These are phyloP conservation scores for Teratosphaeria destructans DNA, from an alignment of 2,329 filamentous ascomycete species.

Conservation along the genomic window DNA sequence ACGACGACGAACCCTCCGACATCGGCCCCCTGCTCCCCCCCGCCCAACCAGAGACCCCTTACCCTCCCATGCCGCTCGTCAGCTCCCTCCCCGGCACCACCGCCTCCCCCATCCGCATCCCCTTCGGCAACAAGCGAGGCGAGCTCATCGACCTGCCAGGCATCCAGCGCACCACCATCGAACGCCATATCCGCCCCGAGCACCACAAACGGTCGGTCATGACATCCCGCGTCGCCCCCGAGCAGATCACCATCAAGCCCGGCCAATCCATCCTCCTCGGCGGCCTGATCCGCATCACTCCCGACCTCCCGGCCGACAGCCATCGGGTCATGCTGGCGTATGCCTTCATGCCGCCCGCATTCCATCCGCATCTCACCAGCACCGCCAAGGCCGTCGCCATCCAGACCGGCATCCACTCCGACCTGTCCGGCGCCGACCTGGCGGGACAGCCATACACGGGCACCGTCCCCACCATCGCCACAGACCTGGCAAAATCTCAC, in stretches of 20 bases:
- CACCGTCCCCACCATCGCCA: slow-evolving; percentile 51
- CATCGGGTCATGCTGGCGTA: slow-evolving; percentile 61
- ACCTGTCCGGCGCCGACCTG: slow-evolving; percentile 5
- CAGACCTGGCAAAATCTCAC: slow-evolving; percentile 20
- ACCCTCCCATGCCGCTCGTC: slow-evolving; percentile 74
- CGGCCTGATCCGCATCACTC: slow-evolving; percentile 79
- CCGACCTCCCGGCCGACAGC: slow-evolving; percentile 42
- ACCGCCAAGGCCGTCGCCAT: slow-evolving; percentile 71
- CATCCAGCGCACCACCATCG: slow-evolving; percentile 62
- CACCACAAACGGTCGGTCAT: slow-evolving; percentile 64
- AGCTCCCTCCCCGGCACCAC: slow-evolving; percentile 86
- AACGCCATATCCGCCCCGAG: slow-evolving; percentile 57
- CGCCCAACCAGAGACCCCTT: slow-evolving; percentile 59
- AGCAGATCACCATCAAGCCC: slow-evolving; percentile 61
- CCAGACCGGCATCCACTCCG: slow-evolving; percentile 39
- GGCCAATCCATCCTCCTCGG: slow-evolving; percentile 69
- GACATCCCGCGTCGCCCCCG: slow-evolving; percentile 61
- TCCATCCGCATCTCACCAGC: slow-evolving; percentile 64
- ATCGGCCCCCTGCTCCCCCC: slow-evolving; percentile 58
- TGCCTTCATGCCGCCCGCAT: slow-evolving; percentile 59
- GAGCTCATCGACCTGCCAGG: slow-evolving; percentile 92
- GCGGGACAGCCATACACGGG: slow-evolving; percentile 47
- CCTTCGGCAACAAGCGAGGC: slow-evolving; percentile 74
- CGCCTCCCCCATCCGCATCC: slow-evolving; percentile 84
- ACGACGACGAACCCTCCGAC: slow-evolving; percentile 14